These are phyloP conservation scores for Cytospora paraplurivora DNA, from an alignment of 2,329 filamentous ascomycete genomes.

Conservation along the genomic window DNA sequence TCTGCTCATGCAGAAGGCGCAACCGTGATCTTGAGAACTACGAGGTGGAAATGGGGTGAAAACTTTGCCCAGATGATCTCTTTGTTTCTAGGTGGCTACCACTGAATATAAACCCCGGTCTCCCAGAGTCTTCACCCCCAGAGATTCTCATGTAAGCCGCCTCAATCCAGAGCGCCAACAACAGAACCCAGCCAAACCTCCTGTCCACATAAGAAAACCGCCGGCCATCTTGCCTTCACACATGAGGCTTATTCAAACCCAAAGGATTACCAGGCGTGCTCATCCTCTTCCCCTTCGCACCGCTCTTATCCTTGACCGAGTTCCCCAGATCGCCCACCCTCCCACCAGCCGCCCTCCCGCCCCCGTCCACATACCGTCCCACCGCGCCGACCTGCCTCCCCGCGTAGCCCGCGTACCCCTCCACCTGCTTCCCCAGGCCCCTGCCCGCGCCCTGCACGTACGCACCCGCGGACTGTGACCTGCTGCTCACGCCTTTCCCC, in stretches of 20 bases:
- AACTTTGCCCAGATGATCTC: too few relatives aligned
- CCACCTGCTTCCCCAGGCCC: constrained; percentile 14
- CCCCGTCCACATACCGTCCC: constrained; percentile 22
- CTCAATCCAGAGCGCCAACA: too few relatives aligned
- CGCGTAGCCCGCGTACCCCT: constrained; percentile 20
- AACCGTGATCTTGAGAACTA: too few relatives aligned
- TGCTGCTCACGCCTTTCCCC: constrained; percentile 10
- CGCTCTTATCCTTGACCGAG: constrained; percentile 22
- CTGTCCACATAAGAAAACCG: neutral
- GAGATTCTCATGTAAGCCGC: too few relatives aligned
- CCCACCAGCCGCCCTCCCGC: constrained; percentile 24
- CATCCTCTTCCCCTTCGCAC: constrained; percentile 26
- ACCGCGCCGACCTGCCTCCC: constrained; percentile 20
- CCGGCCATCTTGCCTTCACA: constrained; percentile 10
- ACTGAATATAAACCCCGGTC: too few relatives aligned
- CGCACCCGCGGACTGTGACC: constrained; percentile 12
- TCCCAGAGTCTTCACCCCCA: too few relatives aligned
- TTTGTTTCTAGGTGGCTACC: too few relatives aligned
- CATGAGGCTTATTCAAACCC: constrained; percentile 20
- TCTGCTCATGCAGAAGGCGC: too few relatives aligned
- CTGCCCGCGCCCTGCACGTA: constrained; percentile 17
- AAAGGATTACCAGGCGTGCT: constrained; percentile 23
- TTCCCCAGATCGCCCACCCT: constrained; percentile 25
- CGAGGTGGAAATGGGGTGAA: too few relatives aligned
- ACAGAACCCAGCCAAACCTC: neutral